Evolutionary conservation across 768 basidiomycete species (phyloP).

Genomic region (Amanita jacksonii): DNA sequence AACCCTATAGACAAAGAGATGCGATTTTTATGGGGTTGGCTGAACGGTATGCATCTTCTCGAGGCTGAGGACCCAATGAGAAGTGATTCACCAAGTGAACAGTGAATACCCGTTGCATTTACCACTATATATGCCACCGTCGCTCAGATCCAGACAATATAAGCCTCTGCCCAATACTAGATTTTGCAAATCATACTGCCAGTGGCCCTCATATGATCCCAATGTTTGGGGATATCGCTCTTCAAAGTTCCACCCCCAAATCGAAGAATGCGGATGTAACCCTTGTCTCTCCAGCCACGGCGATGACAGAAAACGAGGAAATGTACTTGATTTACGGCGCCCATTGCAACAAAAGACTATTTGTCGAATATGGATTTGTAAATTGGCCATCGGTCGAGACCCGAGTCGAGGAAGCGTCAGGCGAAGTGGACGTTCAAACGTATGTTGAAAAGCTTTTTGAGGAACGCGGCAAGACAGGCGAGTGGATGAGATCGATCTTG

Average conservation of each 20-base stretch:
- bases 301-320: slow-evolving; percentile 47
- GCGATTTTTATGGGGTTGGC: slow-evolving; percentile 84
- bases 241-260: slow-evolving; percentile 17
- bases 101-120: slow-evolving; percentile 94
- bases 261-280: slow-evolving; percentile 35
- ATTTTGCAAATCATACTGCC: slow-evolving; percentile 78
- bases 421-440: slow-evolving; percentile 58
- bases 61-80: background rate
- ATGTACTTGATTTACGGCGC: slow-evolving; percentile 71
- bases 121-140: slow-evolving; percentile 43
- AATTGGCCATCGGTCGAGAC: slow-evolving; percentile 23
- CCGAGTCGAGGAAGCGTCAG: slow-evolving; percentile 22
- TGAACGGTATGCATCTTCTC: slow-evolving; percentile 53
- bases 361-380: slow-evolving; percentile 89
- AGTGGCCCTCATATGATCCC: slow-evolving; percentile 34
- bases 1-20: slow-evolving; percentile 17
- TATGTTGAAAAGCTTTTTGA: slow-evolving; percentile 43
- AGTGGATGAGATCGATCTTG: slow-evolving; percentile 44
- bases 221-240: slow-evolving; percentile 16
- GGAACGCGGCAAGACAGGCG: slow-evolving; percentile 27
- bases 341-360: slow-evolving; percentile 69
- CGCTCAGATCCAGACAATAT: slow-evolving; percentile 62
- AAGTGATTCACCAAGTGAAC: background rate
- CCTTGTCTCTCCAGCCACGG: slow-evolving; percentile 37
- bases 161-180: slow-evolving; percentile 82